Evolutionary conservation across 73 alveolate species (phyloP).

Genomic region (Paramecium sexaurelia): DNA sequence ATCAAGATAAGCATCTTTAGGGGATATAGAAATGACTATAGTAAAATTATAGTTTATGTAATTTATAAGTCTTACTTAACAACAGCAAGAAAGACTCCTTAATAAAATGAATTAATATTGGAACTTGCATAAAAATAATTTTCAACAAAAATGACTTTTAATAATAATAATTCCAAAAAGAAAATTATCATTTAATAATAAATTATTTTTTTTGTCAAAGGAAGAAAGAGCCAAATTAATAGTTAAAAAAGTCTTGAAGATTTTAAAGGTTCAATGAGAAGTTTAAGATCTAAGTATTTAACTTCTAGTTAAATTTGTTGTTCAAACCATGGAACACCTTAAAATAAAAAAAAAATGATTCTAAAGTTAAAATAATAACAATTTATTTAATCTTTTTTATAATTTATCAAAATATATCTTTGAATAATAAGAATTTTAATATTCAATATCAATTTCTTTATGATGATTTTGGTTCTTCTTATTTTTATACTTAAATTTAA

Average conservation of each 20-base stretch:
- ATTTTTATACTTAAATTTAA: background rate
- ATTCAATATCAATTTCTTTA: background rate
- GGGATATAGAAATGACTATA: background rate
- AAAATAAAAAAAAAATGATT: background rate
- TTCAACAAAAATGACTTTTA: background rate
- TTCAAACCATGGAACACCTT: background rate
- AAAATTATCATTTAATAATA: background rate
- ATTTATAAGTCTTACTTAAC: background rate
- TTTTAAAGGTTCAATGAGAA: background rate
- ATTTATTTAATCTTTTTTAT: background rate
- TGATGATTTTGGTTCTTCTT: background rate
- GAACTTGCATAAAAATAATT: background rate
- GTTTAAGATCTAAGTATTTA: background rate
- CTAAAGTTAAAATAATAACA: background rate
- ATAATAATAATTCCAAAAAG: background rate
- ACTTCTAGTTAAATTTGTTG: background rate
- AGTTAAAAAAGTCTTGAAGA: background rate
- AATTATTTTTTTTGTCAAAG: conserved; percentile 34
- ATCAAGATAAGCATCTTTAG: conserved; percentile 1
- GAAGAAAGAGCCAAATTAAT: background rate
- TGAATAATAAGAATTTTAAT: background rate
- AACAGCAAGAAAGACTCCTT: background rate
- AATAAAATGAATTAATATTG: background rate
- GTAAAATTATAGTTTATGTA: background rate
- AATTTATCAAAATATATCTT: background rate